These are phyloP conservation scores for Cryphonectria naterciae DNA, from an alignment of 2,329 filamentous ascomycete genomes.

Conservation along the genomic window DNA sequence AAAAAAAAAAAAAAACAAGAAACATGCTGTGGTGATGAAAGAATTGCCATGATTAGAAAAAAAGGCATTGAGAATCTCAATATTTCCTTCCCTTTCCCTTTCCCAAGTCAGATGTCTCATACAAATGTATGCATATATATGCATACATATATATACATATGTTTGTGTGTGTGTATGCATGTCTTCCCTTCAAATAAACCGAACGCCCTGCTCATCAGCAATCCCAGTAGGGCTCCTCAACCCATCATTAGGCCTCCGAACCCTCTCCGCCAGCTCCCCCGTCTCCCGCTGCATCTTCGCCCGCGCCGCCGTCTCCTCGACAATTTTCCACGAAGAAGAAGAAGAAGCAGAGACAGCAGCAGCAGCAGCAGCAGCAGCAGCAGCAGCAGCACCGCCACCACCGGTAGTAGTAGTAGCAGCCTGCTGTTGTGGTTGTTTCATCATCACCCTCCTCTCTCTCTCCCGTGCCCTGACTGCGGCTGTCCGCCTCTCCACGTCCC, in stretches of 20 bases:
- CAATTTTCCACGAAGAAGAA: slow-evolving; percentile 19
- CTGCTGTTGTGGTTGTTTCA: neutral
- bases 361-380: no score
- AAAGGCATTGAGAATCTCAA: neutral
- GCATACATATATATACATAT: neutral
- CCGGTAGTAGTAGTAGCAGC: no score
- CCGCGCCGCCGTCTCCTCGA: slow-evolving; percentile 6
- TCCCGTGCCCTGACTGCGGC: slow-evolving; percentile 6
- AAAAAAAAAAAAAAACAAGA: neutral
- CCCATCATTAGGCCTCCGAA: slow-evolving; percentile 28
- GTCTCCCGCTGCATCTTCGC: neutral
- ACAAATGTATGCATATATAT: neutral
- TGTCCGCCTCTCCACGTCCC: slow-evolving; percentile 19
- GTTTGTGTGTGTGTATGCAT: neutral
- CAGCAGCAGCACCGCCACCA: no score
- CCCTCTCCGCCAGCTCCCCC: slow-evolving; percentile 24
- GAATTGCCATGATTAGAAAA: neutral
- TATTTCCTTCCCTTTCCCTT: neutral
- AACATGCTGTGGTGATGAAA: neutral
- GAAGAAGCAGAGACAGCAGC: neutral
- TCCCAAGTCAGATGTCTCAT: neutral
- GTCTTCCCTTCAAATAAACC: slow-evolving; percentile 36
- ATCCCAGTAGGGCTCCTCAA: slow-evolving; percentile 33
- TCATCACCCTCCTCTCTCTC: neutral
- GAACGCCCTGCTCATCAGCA: slow-evolving; percentile 40